Percentiles rank a stretch among this genome's conserved stretches.
phyloP scores from a whole-genome alignment of 805 yeast genomes.

The Zygotorulaspora danielsina region DNA sequence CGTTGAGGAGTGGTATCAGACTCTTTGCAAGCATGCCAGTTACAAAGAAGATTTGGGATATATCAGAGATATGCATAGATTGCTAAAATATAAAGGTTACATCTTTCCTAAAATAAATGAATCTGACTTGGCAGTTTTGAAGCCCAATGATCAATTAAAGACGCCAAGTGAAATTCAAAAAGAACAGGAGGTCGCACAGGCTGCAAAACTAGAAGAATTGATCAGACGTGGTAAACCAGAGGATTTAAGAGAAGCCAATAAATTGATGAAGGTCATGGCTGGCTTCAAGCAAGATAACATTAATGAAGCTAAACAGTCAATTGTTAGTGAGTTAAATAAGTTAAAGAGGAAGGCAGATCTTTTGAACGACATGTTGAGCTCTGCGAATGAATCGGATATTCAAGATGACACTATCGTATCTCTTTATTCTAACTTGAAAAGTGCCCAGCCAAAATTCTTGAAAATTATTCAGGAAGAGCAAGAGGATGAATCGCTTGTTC shows the following conservation, averaged over 20 bases:
- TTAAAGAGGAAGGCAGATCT: constrained; percentile 81
- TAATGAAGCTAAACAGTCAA: constrained; percentile 63
- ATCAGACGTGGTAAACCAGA: constrained; percentile 93
- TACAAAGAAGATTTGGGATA: constrained; percentile 89
- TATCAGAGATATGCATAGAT: constrained; percentile 92
- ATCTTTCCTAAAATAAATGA: constrained; percentile 85
- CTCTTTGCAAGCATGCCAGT: constrained; percentile 83
- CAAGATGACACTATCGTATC: constrained; percentile 69
- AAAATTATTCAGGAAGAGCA: constrained; percentile 79
- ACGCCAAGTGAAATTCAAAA: constrained; percentile 85
- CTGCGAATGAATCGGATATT: constrained; percentile 39
- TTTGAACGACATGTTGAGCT: constrained; percentile 76
- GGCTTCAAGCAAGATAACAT: constrained; percentile 84
- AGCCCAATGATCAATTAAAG: constrained; percentile 81
- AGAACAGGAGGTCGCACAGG: constrained; percentile 89
- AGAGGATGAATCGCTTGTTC: constrained; percentile 62
- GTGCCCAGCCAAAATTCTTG: constrained; percentile 81
- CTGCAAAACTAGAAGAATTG: constrained; percentile 92
- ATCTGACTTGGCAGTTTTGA: constrained; percentile 90
- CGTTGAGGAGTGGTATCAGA: constrained; percentile 96
- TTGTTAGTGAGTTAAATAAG: constrained; percentile 78
- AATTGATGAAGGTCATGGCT: constrained; percentile 95
- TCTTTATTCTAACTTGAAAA: constrained; percentile 70
- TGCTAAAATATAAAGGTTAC: constrained; percentile 86
- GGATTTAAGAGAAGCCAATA: constrained; percentile 93